Conservation (phyloP, 768 basidiomycete species). For the Auricularia auricula-judae region DNA sequence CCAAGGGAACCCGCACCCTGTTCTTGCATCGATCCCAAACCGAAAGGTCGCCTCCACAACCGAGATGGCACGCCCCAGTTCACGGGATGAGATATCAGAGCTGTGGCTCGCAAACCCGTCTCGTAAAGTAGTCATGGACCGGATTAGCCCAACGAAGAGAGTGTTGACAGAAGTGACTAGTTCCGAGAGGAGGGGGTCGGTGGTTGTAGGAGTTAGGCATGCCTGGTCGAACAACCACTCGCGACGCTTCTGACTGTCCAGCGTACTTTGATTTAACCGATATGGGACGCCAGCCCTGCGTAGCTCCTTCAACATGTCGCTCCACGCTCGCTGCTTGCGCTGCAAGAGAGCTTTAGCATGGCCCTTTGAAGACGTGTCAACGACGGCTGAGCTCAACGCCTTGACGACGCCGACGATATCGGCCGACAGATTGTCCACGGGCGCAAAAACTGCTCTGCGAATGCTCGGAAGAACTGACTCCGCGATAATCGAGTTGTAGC, state of each 20-base stretch:
- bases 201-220: slow-evolving; percentile 16
- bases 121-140: slow-evolving; percentile 56
- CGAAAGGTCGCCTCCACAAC: slow-evolving; percentile 72
- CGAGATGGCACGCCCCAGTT: slow-evolving; percentile 68
- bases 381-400: slow-evolving; percentile 25
- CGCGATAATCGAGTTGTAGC: slow-evolving; percentile 14
- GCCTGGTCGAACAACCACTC: slow-evolving; percentile 62
- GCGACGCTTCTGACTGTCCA: slow-evolving; percentile 41
- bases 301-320: slow-evolving; percentile 82
- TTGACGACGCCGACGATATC: slow-evolving; percentile 55
- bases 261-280: slow-evolving; percentile 59
- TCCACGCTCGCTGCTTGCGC: slow-evolving; percentile 83
- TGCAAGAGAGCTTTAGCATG: slow-evolving; percentile 61
- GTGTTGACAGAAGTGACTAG: slow-evolving; percentile 33
- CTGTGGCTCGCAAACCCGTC: slow-evolving; percentile 58
- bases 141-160: slow-evolving; percentile 56
- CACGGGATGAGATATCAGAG: slow-evolving; percentile 73
- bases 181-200: slow-evolving; percentile 14
- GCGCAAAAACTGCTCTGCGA: not conserved
- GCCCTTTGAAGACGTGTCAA: slow-evolving; percentile 32
- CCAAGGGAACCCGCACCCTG: slow-evolving; percentile 36
- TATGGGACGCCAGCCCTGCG: slow-evolving; percentile 65
- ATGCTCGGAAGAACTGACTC: not conserved
- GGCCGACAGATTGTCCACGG: slow-evolving; percentile 44
- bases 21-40: slow-evolving; percentile 49